A percentile compares a stretch with the other conserved stretches of the same genome.
Conservation (phyloP, 31 red algal species). For the Odonthalia washingtoniensis region DNA sequence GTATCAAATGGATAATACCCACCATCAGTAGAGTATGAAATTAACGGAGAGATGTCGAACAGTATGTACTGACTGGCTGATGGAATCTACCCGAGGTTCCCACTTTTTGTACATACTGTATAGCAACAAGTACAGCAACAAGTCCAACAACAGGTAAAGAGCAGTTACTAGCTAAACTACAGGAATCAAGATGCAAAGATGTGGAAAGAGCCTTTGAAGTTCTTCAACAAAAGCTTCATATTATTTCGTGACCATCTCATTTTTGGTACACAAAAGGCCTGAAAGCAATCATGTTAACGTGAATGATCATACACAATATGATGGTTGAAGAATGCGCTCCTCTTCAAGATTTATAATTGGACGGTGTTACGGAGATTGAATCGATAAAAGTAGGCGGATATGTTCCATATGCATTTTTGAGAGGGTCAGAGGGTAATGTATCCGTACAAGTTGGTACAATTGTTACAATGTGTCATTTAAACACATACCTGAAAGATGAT, state of each 20-base stretch:
- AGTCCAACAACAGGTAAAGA: conserved; percentile 22
- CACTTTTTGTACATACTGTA: conserved; percentile 33
- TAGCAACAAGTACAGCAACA: no score
- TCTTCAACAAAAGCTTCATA: conserved; percentile 24
- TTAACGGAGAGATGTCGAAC: background rate
- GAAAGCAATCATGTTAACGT: conserved; percentile 1
- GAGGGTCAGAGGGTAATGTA: no score
- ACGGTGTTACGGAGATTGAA: no score
- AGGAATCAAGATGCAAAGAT: conserved; percentile 29
- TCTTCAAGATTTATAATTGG: no score
- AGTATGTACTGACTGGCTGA: conserved; percentile 42
- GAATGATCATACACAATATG: conserved; percentile 57
- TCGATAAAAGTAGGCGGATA: no score
- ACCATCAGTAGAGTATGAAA: background rate
- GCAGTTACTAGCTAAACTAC: background rate
- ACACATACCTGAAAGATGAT: no score
- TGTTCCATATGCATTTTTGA: no score
- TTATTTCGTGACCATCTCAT: conserved; percentile 7
- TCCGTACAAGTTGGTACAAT: no score
- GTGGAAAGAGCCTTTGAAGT: conserved; percentile 43
- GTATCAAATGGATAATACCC: conserved; percentile 38
- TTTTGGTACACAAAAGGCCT: conserved; percentile 13
- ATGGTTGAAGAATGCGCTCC: conserved; percentile 38
- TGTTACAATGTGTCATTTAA: no score
- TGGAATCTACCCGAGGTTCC: conserved; percentile 1